Percentiles rank a stretch among this genome's conserved stretches.
These are phyloP conservation scores for Termitomyces sp. DNA, from an alignment of 768 basidiomycete species.

Conservation along the genomic window DNA sequence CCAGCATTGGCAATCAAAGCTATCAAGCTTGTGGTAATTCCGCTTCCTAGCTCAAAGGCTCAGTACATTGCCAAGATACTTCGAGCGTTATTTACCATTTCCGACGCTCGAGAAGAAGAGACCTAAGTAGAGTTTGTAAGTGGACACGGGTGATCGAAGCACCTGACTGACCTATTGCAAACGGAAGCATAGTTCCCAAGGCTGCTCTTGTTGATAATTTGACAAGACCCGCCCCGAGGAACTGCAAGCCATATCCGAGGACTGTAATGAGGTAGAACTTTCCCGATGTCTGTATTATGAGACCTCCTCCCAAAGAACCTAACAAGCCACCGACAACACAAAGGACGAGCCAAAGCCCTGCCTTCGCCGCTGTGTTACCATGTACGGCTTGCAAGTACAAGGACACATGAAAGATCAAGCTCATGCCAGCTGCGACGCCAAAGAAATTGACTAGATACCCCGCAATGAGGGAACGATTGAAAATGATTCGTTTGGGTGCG, in stretches of 20 bases:
- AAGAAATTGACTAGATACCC: constrained; percentile 59
- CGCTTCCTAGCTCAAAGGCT: constrained; percentile 30
- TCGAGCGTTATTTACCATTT: constrained; percentile 25
- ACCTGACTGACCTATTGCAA: constrained; percentile 34
- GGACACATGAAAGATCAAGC: constrained; percentile 46
- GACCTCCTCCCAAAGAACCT: constrained; percentile 46
- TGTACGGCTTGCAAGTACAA: constrained; percentile 56
- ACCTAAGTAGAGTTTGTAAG: constrained; percentile 18
- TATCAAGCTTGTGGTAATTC: constrained; percentile 51
- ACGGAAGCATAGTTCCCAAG: constrained; percentile 27
- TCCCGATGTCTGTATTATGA: constrained; percentile 54
- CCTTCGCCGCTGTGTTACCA: constrained; percentile 38
- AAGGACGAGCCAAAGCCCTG: constrained; percentile 48
- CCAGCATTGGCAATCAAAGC: constrained; percentile 61
- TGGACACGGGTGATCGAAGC: not conserved
- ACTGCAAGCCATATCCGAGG: constrained; percentile 28
- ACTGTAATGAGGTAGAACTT: constrained; percentile 50
- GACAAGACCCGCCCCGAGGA: constrained; percentile 31
- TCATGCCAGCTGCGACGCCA: constrained; percentile 36
- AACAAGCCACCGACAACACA: constrained; percentile 36
- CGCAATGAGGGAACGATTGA: constrained; percentile 42
- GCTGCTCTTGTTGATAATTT: constrained; percentile 34
- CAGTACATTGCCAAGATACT: not conserved
- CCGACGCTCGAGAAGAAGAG: constrained; percentile 30
- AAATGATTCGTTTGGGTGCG: constrained; percentile 48